Percentiles rank a stretch among this genome's conserved stretches.
Evolutionary conservation across 345 rosid species (phyloP).

Genomic region (Eucalyptus globulus): DNA sequence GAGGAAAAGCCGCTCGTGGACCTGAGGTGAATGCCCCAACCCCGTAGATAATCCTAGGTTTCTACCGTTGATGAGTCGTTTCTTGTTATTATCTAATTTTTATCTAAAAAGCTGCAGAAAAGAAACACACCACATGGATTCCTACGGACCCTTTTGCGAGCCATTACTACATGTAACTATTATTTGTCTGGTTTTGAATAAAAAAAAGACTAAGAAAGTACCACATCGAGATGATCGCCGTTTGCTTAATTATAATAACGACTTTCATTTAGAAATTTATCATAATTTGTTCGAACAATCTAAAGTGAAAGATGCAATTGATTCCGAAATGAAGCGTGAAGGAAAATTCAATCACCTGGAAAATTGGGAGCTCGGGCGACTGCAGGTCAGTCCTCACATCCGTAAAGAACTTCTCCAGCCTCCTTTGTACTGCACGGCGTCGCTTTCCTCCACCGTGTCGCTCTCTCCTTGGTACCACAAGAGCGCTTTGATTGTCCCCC

Average conservation of each 20-base stretch:
- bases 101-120: not conserved
- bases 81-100: not conserved
- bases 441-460: constrained; percentile 31
- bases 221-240: not conserved
- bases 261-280: not conserved
- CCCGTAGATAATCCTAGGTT: not conserved
- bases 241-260: not conserved
- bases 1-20: no score
- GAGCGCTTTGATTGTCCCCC: constrained; percentile 13
- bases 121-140: not conserved
- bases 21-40: no score
- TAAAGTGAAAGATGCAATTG: not conserved
- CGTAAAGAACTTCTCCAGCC: constrained; percentile 28
- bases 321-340: not conserved
- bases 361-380: constrained; percentile 50
- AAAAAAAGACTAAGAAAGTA: not conserved
- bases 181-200: not conserved
- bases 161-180: not conserved
- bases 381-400: constrained; percentile 54
- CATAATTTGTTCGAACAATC: no score
- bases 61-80: not conserved
- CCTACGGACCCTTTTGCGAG: not conserved
- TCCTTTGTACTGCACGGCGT: constrained; percentile 37
- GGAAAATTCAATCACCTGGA: constrained; percentile 25
- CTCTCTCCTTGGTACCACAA: constrained; percentile 93